Percentiles rank a stretch among this genome's conserved stretches.
Evolutionary conservation across 2,329 filamentous ascomycete genomes (phyloP).

Genomic region (Botrytis aclada): DNA sequence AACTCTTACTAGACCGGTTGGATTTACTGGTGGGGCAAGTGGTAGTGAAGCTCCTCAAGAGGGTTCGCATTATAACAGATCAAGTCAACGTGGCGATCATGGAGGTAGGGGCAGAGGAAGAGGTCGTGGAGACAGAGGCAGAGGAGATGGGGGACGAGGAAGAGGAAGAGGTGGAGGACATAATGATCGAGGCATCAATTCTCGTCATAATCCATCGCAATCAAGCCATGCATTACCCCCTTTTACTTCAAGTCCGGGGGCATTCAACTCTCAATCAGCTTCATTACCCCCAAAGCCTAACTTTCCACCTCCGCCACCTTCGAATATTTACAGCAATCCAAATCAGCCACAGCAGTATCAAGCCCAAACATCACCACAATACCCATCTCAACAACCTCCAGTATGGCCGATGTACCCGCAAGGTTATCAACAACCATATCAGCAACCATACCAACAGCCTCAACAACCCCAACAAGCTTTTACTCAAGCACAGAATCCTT

Average conservation of each 20-base stretch:
- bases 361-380: slow-evolving; percentile 25
- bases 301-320: slow-evolving; percentile 14
- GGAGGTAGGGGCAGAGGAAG: slow-evolving; percentile 30
- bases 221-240: slow-evolving; percentile 18
- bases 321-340: slow-evolving; percentile 15
- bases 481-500: slow-evolving; percentile 24
- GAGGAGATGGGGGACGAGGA: slow-evolving; percentile 30
- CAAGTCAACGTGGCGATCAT: slow-evolving; percentile 27
- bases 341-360: slow-evolving; percentile 2
- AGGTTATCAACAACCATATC: slow-evolving; percentile 24
- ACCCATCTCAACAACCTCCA: slow-evolving; percentile 28
- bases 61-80: slow-evolving; percentile 30
- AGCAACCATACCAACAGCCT: slow-evolving; percentile 20
- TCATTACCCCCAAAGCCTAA: slow-evolving; percentile 15
- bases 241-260: slow-evolving; percentile 18
- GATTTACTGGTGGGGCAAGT: slow-evolving; percentile 48
- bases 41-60: slow-evolving; percentile 41
- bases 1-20: slow-evolving; percentile 64
- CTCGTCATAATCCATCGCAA: slow-evolving; percentile 26
- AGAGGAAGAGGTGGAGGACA: slow-evolving; percentile 32
- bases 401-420: slow-evolving; percentile 32
- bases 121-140: slow-evolving; percentile 27
- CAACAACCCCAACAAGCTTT: slow-evolving; percentile 23
- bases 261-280: slow-evolving; percentile 21
- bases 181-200: slow-evolving; percentile 28